Evolutionary conservation across 768 basidiomycete genomes (phyloP).

Genomic region (Panaeolus cyanescens): DNA sequence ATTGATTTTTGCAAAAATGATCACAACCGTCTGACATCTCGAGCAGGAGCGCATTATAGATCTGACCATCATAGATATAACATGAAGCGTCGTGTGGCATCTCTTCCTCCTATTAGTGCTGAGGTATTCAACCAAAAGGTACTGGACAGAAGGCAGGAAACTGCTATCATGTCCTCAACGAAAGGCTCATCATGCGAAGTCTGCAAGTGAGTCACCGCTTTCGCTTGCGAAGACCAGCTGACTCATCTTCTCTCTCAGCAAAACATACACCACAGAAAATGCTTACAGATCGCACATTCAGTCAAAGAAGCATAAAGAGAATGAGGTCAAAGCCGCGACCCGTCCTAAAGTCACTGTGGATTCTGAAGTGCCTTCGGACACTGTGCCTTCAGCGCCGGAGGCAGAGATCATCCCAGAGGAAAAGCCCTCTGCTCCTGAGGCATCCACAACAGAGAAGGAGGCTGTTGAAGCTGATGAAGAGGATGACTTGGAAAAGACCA

Average conservation of each 20-base stretch:
- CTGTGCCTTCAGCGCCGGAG: neutral
- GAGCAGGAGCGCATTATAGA: conserved; percentile 79
- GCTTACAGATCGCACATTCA: conserved; percentile 85
- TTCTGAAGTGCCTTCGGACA: neutral
- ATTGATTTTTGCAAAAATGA: neutral
- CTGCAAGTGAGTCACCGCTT: conserved; percentile 74
- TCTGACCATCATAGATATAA: conserved; percentile 98
- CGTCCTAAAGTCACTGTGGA: conserved; percentile 7
- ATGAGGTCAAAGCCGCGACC: conserved; percentile 51
- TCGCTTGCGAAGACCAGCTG: conserved; percentile 1
- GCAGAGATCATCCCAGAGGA: conserved; percentile 13
- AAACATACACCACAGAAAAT: conserved; percentile 87
- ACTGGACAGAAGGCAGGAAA: conserved; percentile 74
- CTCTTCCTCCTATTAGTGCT: conserved; percentile 80
- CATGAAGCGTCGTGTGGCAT: conserved; percentile 94
- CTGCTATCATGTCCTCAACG: conserved; percentile 62
- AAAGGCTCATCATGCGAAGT: conserved; percentile 67
- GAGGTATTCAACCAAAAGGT: conserved; percentile 88
- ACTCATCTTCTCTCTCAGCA: conserved; percentile 48
- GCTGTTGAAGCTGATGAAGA: conserved; percentile 22
- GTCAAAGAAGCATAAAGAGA: conserved; percentile 90
- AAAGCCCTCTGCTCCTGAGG: conserved; percentile 14
- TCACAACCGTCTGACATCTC: conserved; percentile 6
- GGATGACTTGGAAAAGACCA: conserved; percentile 53
- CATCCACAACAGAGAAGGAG: conserved; percentile 12